These are phyloP conservation scores for Phyllosticta capitalensis DNA, from an alignment of 2,329 filamentous ascomycete species.

Conservation along the genomic window DNA sequence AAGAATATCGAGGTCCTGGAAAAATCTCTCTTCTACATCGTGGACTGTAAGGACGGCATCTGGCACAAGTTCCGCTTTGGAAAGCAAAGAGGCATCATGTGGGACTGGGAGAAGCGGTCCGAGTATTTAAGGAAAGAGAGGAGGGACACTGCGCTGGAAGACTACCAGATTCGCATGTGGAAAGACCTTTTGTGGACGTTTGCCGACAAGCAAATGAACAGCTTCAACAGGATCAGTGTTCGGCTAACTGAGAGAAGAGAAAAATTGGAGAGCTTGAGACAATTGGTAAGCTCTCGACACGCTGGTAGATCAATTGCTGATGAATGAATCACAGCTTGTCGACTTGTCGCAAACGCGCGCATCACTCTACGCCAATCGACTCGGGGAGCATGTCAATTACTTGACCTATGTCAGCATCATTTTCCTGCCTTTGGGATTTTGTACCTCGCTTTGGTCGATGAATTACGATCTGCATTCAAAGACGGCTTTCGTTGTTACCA, in stretches of 20 bases:
- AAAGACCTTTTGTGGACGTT: neutral
- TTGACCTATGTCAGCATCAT: slow-evolving; percentile 9
- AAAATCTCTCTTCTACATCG: neutral
- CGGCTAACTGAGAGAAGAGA: neutral
- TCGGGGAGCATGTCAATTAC: slow-evolving; percentile 5
- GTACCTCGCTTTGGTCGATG: slow-evolving; percentile 3
- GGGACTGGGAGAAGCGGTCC: neutral
- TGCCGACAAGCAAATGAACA: neutral
- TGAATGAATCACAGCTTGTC: neutral
- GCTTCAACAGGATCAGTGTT: neutral
- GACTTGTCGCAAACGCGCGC: slow-evolving; percentile 5
- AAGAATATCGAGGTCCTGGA: neutral
- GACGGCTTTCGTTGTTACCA: neutral
- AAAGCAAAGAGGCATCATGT: neutral
- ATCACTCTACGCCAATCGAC: slow-evolving; percentile 1
- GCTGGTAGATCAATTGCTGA: neutral
- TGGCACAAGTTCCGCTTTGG: neutral
- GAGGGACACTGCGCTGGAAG: neutral
- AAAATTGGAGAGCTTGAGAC: neutral
- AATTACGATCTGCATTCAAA: neutral
- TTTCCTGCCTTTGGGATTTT: slow-evolving; percentile 4
- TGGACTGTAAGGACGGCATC: neutral
- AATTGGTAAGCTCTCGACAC: neutral
- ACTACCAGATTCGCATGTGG: neutral
- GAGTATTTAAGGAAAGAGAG: neutral